A percentile compares a stretch with the other conserved stretches of the same genome.
These are phyloP conservation scores for Pneumocystis sp. DNA, from an alignment of 1,139 yeast genomes.

Conservation along the genomic window DNA sequence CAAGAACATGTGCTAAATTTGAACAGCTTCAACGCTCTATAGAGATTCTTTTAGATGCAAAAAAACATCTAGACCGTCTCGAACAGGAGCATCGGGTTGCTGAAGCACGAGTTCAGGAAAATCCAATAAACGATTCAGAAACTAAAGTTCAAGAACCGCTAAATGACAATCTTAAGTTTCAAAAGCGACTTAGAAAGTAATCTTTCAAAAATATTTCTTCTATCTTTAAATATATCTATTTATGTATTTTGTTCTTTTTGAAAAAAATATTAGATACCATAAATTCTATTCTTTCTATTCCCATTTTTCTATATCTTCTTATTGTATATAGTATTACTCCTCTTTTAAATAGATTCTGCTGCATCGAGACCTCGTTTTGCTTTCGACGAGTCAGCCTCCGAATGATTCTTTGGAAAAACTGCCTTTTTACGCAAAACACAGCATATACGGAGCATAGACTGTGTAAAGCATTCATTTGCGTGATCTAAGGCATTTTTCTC, in stretches of 20 bases:
- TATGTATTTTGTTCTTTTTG: not conserved
- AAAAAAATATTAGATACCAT: not conserved
- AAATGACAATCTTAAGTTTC: not conserved
- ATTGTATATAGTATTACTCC: not conserved
- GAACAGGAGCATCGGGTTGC: slow-evolving; percentile 24
- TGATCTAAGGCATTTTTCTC: not conserved
- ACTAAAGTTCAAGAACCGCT: not conserved
- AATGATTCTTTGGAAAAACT: not conserved
- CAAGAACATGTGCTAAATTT: slow-evolving; percentile 60
- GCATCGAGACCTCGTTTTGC: not conserved
- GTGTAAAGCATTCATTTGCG: not conserved
- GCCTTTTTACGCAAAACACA: not conserved
- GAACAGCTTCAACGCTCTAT: slow-evolving; percentile 64
- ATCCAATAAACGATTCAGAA: not conserved
- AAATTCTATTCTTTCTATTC: not conserved
- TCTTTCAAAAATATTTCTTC: not conserved
- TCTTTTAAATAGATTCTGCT: not conserved
- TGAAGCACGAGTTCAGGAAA: not conserved
- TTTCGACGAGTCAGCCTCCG: not conserved
- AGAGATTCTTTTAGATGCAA: slow-evolving; percentile 62
- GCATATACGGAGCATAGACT: not conserved
- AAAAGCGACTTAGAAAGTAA: not conserved
- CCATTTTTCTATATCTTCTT: not conserved
- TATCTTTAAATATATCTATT: not conserved
- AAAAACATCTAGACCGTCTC: slow-evolving; percentile 73